Evolutionary conservation across 805 yeast species (phyloP).

Genomic region (Metschnikowia lachancei): DNA sequence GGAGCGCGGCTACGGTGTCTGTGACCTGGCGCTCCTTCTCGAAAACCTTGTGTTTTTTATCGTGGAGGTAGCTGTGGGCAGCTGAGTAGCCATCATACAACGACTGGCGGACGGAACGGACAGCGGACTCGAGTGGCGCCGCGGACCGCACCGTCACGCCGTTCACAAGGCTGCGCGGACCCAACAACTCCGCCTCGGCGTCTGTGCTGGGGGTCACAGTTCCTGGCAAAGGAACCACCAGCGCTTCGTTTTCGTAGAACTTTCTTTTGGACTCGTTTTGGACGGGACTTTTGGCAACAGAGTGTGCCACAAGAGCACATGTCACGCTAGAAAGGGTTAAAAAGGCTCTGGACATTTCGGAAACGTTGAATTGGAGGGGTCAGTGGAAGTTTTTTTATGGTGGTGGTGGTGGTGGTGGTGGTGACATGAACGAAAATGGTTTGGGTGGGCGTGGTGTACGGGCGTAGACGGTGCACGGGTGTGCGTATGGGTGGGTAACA

Average conservation of each 20-base stretch:
- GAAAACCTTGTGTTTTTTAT: conserved; percentile 49
- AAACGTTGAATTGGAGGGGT: background rate
- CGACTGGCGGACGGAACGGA: conserved; percentile 49
- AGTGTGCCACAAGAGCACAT: conserved; percentile 1
- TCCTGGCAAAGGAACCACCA: conserved; percentile 50
- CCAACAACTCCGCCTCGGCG: conserved; percentile 42
- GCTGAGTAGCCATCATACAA: conserved; percentile 31
- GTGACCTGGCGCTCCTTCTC: conserved; percentile 62
- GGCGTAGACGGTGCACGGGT: too few species aligned
- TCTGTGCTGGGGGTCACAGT: conserved; percentile 44
- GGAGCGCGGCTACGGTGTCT: conserved; percentile 60
- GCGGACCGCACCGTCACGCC: conserved; percentile 59
- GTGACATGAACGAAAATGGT: background rate
- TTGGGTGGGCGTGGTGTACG: too few species aligned
- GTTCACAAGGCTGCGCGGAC: conserved; percentile 48
- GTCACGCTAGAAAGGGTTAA: conserved; percentile 5
- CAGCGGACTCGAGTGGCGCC: conserved; percentile 44
- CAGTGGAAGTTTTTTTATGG: background rate
- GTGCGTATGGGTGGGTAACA: too few species aligned
- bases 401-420: background rate
- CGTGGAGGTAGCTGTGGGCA: conserved; percentile 38
- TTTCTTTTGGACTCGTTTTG: conserved; percentile 30
- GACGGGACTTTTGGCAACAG: conserved; percentile 4
- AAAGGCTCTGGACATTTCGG: conserved; percentile 12
- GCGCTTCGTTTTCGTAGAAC: conserved; percentile 51